Evolutionary conservation across 805 yeast genomes (phyloP), one percentile per base, ranked within the genome.

Genomic region (Aciculoconidium aculeatum): DNA sequence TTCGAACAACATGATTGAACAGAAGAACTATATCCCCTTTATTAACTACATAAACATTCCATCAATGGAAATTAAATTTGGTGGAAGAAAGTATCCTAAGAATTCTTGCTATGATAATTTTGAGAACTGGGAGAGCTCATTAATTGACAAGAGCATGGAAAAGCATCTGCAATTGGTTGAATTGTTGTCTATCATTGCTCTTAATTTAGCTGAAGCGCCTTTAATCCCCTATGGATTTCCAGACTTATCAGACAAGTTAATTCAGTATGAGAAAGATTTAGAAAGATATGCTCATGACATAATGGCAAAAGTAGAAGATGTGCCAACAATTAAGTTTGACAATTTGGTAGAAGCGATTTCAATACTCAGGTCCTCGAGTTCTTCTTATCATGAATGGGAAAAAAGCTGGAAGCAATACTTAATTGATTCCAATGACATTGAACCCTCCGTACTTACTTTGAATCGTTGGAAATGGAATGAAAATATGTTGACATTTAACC

Each of bases 381-480:
- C 29, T 42, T 54, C 22, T 49, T 72, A 75, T 46, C 66, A 63
- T 9, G 58, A 65, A 3, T 81, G 87, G 77, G 49, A 55, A 3
- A 55, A 57, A 13, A 73, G 78, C 6, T 88, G 96, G 96, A 50
- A 55, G 13, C 70, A 70, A 11, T 62, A 42, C 30, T 40, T 65
- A 5, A 23, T 30, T 11, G 47, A 49, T 6, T 39, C 58, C 2
- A 49, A 69, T 4, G 88, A 81, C 2, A 45, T 75, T 3, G 94
- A 88, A 49, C 87, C 94, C 1, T 73, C 86, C 2, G 49, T 80
- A 32, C 58, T 84, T 21, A 70, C 88, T 0, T 75, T 78, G 25
- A 77, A 73, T 39, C 65, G 97, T 44, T 74, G 84, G 80, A 75
- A 74, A 33, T 82, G 92, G 84, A 88, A 88, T 53, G 67, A 75